phyloP scores from a whole-genome alignment of 495 filamentous ascomycete species.

The Halenospora varia region DNA sequence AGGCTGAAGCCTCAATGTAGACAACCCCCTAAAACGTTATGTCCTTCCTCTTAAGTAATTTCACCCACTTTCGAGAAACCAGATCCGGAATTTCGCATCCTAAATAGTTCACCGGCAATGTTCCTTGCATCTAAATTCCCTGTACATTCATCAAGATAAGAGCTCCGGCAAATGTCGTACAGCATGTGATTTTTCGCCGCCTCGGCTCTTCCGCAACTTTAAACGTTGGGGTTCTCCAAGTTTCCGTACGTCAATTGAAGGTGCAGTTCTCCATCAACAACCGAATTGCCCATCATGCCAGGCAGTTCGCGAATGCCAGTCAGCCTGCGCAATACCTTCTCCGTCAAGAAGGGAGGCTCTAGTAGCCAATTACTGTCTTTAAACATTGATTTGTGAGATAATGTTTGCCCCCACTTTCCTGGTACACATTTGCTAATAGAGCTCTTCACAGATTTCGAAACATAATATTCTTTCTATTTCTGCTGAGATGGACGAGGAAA shows the following conservation, averaged over 20 bases:
- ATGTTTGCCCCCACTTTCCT: not conserved
- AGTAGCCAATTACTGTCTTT: constrained; percentile 56
- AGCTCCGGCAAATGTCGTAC: not conserved
- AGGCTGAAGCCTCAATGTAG: not conserved
- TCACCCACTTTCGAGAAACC: not conserved
- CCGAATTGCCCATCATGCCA: constrained; percentile 40
- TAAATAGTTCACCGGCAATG: not conserved
- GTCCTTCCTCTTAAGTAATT: too few species aligned
- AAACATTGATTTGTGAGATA: constrained; percentile 78
- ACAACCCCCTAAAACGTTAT: too few species aligned
- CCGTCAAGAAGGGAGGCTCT: constrained; percentile 48
- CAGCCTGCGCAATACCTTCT: constrained; percentile 60
- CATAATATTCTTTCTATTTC: constrained; percentile 83
- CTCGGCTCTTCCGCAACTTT: not conserved
- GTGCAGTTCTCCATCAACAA: not conserved
- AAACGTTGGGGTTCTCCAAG: not conserved
- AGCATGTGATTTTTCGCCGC: not conserved
- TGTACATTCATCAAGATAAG: not conserved
- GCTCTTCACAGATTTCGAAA: constrained; percentile 64
- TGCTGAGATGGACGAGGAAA: constrained; percentile 82
- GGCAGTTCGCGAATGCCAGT: constrained; percentile 65
- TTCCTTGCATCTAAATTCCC: not conserved
- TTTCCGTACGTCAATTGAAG: constrained; percentile 1
- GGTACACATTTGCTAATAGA: not conserved
- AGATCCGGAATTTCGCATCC: not conserved